Percentiles rank a stretch among this genome's conserved stretches.
phyloP scores from a whole-genome alignment of 192 early-diverging fungal species.

The Backusella tuberculispora region DNA sequence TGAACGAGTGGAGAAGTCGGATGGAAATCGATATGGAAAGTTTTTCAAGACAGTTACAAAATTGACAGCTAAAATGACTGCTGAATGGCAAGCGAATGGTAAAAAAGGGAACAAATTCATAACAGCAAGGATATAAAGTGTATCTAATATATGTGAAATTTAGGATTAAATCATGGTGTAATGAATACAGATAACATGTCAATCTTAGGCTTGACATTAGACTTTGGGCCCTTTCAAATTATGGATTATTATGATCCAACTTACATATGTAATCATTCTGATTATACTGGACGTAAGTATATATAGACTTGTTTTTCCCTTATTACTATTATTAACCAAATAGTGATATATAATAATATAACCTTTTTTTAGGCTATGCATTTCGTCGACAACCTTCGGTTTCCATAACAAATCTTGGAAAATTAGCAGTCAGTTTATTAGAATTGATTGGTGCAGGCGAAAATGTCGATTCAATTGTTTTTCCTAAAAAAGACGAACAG shows the following conservation, averaged over 20 bases:
- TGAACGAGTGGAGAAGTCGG: neutral
- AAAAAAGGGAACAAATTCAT: neutral
- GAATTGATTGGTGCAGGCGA: conserved; percentile 69
- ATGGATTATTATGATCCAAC: conserved; percentile 81
- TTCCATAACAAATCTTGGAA: conserved; percentile 77
- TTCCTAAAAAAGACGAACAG: conserved; percentile 36
- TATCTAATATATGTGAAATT: neutral
- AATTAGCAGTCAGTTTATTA: conserved; percentile 64
- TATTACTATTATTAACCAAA: neutral
- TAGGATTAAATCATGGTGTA: conserved; percentile 79
- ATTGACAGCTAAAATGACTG: conserved; percentile 71
- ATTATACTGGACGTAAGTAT: conserved; percentile 71
- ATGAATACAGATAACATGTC: conserved; percentile 70
- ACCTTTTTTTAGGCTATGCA: conserved; percentile 37
- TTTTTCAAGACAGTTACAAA: conserved; percentile 60
- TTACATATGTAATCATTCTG: conserved; percentile 84
- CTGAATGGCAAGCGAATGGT: conserved; percentile 76
- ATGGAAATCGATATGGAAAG: conserved; percentile 57
- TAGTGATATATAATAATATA: too few species aligned
- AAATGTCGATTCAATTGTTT: conserved; percentile 46
- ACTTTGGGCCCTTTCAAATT: conserved; percentile 88
- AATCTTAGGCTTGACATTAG: conserved; percentile 68
- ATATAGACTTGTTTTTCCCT: too few species aligned
- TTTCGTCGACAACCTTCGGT: conserved; percentile 80
- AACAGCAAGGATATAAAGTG: neutral